phyloP scores from a whole-genome alignment of 2,329 filamentous ascomycete genomes.

The Acephala macrosclerotiorum region DNA sequence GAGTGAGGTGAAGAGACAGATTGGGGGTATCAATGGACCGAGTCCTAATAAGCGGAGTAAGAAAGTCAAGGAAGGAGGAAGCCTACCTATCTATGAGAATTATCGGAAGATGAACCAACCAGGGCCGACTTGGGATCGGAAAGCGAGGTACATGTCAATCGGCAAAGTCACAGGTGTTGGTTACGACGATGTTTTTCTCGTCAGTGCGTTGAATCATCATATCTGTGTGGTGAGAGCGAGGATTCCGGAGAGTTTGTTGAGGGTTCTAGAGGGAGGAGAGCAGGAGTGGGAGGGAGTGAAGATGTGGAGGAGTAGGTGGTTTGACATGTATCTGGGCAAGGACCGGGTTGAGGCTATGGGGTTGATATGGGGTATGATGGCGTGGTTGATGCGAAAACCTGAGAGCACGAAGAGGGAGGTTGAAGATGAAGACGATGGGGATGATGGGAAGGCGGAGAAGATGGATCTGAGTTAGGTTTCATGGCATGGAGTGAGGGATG shows the following conservation, averaged over 20 bases:
- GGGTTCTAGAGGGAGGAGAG: constrained; percentile 57
- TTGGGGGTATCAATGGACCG: constrained; percentile 32
- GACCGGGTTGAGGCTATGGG: constrained; percentile 65
- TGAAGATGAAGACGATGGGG: constrained; percentile 4
- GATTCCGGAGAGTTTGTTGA: constrained; percentile 61
- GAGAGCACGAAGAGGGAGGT: constrained; percentile 13
- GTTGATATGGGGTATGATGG: constrained; percentile 65
- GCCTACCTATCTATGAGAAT: constrained; percentile 66
- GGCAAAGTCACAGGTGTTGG: constrained; percentile 55
- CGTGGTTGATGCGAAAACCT: constrained; percentile 61
- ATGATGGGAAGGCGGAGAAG: constrained; percentile 20
- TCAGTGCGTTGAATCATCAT: constrained; percentile 69
- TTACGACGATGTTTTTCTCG: constrained; percentile 67
- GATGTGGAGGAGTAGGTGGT: constrained; percentile 67
- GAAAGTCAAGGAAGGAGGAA: constrained; percentile 38
- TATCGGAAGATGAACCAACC: constrained; percentile 69
- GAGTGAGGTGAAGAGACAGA: constrained; percentile 29
- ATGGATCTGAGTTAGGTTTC: constrained; percentile 32
- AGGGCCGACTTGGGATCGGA: constrained; percentile 65
- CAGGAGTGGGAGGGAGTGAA: constrained; percentile 50
- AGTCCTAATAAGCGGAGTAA: constrained; percentile 30
- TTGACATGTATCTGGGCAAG: constrained; percentile 62
- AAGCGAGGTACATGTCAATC: constrained; percentile 64
- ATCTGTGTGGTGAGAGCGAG: constrained; percentile 63
- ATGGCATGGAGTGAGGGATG: neutral